A percentile compares a stretch with the other conserved stretches of the same genome.
These are phyloP conservation scores for Aspergillus sp. DNA, from an alignment of 2,329 filamentous ascomycete species.

Conservation along the genomic window DNA sequence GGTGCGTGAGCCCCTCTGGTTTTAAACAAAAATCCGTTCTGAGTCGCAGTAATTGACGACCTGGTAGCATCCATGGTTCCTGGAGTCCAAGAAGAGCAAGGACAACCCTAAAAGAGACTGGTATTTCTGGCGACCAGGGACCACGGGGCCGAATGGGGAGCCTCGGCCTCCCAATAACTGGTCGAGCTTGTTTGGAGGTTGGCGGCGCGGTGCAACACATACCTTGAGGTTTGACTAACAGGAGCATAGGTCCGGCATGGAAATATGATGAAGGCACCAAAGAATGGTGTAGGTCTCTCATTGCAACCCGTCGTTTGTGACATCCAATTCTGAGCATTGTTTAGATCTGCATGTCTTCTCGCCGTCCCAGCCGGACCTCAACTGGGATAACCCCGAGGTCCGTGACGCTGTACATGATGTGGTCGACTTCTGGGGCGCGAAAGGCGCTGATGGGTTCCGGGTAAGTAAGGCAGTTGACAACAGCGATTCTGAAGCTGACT, in stretches of 20 bases:
- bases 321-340: not conserved
- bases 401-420: conserved; percentile 57
- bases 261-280: conserved; percentile 55
- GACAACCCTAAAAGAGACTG: conserved; percentile 45
- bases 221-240: not conserved
- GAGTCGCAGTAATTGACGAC: not conserved
- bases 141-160: conserved; percentile 41
- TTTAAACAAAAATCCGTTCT: not conserved
- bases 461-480: conserved; percentile 11
- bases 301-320: not conserved
- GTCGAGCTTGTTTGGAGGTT: conserved; percentile 46
- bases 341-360: conserved; percentile 58
- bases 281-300: conserved; percentile 46
- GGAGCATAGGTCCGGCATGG: conserved; percentile 13
- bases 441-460: conserved; percentile 59
- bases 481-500: not conserved
- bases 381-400: conserved; percentile 62
- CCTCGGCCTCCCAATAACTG: conserved; percentile 63
- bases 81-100: conserved; percentile 43
- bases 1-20: conserved; percentile 1
- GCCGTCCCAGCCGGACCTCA: conserved; percentile 66
- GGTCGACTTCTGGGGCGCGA: conserved; percentile 66
- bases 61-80: conserved; percentile 48
- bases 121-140: conserved; percentile 47
- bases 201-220: not conserved